Base-by-base conservation (phyloP, 768 basidiomycete genomes). In the Glaciozyma antarctica region DNA sequence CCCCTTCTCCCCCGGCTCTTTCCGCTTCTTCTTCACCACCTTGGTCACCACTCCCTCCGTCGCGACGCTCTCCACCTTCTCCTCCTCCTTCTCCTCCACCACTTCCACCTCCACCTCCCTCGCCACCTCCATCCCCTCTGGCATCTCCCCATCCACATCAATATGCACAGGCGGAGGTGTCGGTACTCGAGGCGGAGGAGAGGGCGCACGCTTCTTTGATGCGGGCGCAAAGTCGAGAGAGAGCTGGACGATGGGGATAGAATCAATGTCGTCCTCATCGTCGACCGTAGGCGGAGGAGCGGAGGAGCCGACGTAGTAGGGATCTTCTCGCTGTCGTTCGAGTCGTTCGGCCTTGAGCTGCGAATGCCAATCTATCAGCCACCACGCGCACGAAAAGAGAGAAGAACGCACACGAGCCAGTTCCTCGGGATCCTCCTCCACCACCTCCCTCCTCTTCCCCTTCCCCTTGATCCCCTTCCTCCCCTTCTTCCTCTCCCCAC, bases 91-190 rank as follows among this genome's bases (percentile, higher is more conserved):
- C n/a, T 57, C 52, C 48, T 16, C 32, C 32, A 12, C 26, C 32
- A 21, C 47, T 24, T 30, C 44, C 30, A 17, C 58, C 45, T 43
- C 21, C 38, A 30, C 34, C 38, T 55, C 66, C 5, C 32, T 13
- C 5, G 30, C 55, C 44, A 61, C 22, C 32, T 54, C 62, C 1
- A 58, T 71, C 2, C 83, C 82, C 55, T 81, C 81, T 6, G 91
- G 91, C 88, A 93, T 88, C 77, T 92, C 91, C 2, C 91, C 91
- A 1, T 84, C 82, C 72, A 81, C 82, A 65, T 92, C 89, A 64
- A 90, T 83, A 19, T 82, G 77, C 67, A 85, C 77, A 3, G 83
- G 85, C 21, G 69, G 68, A 1, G 68, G 70, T 8, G 66, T 65
- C 44, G 67, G 61, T 19, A 58, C 66, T 2, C 65, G 51, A 13